Evolutionary conservation across 148 eudicot species (phyloP).

Genomic region (Polygonum maritimum): DNA sequence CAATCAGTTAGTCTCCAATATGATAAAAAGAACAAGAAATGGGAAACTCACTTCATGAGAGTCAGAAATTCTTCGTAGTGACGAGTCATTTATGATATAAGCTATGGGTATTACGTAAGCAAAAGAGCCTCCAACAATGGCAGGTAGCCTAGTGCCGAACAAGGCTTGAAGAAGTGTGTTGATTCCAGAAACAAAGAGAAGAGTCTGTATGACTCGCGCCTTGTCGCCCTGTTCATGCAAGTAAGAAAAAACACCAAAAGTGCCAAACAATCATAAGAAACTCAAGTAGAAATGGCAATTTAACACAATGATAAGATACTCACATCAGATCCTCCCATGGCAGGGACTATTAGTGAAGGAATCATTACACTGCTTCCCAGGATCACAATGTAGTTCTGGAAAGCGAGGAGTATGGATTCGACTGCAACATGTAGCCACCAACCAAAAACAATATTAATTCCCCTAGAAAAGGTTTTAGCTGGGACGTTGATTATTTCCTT

Average conservation of each 20-base stretch:
- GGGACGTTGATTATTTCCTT: not conserved
- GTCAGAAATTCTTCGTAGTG: constrained; percentile 57
- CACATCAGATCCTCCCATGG: constrained; percentile 96
- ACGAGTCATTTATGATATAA: constrained; percentile 82
- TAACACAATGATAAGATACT: not conserved
- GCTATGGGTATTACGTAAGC: constrained; percentile 75
- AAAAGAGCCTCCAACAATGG: constrained; percentile 94
- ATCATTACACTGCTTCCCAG: constrained; percentile 96
- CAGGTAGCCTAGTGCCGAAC: constrained; percentile 94
- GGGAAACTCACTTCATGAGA: constrained; percentile 49
- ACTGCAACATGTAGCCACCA: constrained; percentile 43
- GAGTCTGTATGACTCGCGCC: constrained; percentile 92
- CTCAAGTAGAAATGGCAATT: not conserved
- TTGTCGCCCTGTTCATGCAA: constrained; percentile 72
- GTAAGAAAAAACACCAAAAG: not conserved
- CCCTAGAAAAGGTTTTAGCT: not conserved
- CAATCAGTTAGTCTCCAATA: not conserved
- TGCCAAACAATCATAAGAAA: not conserved
- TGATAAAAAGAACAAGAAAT: no score
- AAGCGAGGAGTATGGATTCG: constrained; percentile 89
- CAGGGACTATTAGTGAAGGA: constrained; percentile 72
- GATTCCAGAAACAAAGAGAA: constrained; percentile 86
- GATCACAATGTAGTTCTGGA: constrained; percentile 92
- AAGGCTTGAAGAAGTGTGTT: constrained; percentile 96
- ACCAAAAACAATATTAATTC: not conserved